Evolutionary conservation across 2,329 filamentous ascomycete species (phyloP).

Genomic region (Diaporthe destruens): DNA sequence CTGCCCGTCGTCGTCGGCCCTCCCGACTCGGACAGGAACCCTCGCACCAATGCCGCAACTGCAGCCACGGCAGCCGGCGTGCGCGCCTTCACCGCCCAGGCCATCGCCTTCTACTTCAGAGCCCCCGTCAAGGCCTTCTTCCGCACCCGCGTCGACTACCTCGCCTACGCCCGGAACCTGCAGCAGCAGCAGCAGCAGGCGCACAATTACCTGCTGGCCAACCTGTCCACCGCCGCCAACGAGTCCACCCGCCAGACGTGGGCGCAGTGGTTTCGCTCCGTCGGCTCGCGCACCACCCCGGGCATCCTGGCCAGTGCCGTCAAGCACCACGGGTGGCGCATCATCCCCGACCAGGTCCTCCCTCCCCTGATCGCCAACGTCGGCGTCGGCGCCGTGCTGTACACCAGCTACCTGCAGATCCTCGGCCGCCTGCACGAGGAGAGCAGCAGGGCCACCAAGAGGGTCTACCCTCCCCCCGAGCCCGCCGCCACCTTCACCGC

Average conservation of each 20-base stretch:
- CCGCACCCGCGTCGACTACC: constrained; percentile 87
- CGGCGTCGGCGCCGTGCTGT: constrained; percentile 79
- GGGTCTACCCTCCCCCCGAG: constrained; percentile 78
- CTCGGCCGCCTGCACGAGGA: constrained; percentile 76
- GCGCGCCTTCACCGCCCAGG: constrained; percentile 84
- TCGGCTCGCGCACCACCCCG: constrained; percentile 69
- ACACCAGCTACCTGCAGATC: constrained; percentile 80
- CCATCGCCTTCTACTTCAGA: constrained; percentile 91
- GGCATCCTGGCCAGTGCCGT: constrained; percentile 77
- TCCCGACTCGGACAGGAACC: constrained; percentile 59
- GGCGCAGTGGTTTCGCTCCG: constrained; percentile 62
- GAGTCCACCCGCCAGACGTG: constrained; percentile 41
- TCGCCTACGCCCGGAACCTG: constrained; percentile 68
- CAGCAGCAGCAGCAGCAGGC: constrained; percentile 57
- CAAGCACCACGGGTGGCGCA: constrained; percentile 77
- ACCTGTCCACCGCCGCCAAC: constrained; percentile 39
- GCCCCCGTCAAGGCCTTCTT: constrained; percentile 95
- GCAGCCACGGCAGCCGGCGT: constrained; percentile 89
- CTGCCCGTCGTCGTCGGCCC: constrained; percentile 58
- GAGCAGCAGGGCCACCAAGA: constrained; percentile 66
- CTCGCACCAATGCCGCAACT: constrained; percentile 68
- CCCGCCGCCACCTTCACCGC: constrained; percentile 75
- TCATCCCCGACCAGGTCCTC: constrained; percentile 81
- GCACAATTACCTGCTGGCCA: constrained; percentile 34
- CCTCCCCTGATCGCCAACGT: constrained; percentile 82